Evolutionary conservation across 768 basidiomycete species (phyloP).

Genomic region (Tubosaeta sp.): DNA sequence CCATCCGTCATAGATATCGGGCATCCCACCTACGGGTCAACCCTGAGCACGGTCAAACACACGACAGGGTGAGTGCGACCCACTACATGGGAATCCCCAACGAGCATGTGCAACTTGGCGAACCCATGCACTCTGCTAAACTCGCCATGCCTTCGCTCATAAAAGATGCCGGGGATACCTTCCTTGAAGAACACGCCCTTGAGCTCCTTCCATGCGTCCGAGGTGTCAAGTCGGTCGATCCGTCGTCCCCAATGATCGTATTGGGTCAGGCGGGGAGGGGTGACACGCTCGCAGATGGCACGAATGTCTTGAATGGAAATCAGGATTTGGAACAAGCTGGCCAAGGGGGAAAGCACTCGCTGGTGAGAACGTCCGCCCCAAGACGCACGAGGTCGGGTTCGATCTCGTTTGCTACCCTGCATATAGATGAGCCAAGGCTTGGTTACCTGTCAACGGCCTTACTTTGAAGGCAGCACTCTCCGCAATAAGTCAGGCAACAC

Average conservation of each 20-base stretch:
- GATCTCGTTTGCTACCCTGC: constrained; percentile 46
- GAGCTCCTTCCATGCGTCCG: constrained; percentile 68
- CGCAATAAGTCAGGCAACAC: constrained; percentile 23
- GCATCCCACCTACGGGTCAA: constrained; percentile 50
- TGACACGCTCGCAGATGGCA: constrained; percentile 38
- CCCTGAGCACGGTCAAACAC: too few species aligned
- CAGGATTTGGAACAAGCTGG: neutral
- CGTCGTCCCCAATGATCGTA: constrained; percentile 72
- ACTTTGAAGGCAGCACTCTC: too few species aligned
- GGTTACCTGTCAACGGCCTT: too few species aligned
- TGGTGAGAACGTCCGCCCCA: constrained; percentile 50
- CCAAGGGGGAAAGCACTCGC: constrained; percentile 30
- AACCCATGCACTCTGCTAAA: constrained; percentile 63
- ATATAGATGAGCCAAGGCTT: neutral
- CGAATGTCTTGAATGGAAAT: constrained; percentile 44
- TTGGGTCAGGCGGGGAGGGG: constrained; percentile 55
- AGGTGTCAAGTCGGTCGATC: constrained; percentile 62
- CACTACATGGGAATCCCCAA: constrained; percentile 43
- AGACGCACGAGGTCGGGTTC: constrained; percentile 57
- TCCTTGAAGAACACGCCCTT: constrained; percentile 61
- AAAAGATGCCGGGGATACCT: constrained; percentile 65
- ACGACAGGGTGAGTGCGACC: too few species aligned
- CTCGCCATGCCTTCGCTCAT: constrained; percentile 58
- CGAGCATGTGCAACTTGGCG: constrained; percentile 57
- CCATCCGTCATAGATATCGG: constrained; percentile 53